Conservation (phyloP, 768 basidiomycete species). For the Hortiboletus flavorubellus region DNA sequence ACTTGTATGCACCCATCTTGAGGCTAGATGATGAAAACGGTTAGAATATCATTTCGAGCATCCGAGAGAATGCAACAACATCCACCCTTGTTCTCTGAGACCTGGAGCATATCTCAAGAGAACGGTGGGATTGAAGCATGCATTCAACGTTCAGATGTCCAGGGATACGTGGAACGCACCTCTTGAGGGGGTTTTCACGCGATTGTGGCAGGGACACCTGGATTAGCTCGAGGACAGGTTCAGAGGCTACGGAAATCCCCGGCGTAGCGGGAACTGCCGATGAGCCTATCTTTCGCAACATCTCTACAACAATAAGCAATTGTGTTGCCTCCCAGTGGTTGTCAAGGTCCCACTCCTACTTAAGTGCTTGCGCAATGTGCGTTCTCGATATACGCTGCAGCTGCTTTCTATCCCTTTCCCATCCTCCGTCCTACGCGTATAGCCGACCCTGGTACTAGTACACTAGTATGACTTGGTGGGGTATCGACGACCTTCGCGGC, state of each 20-base stretch:
- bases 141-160: background rate
- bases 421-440: background rate
- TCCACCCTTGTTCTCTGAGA: constrained; percentile 23
- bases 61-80: constrained; percentile 16
- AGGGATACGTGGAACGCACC: constrained; percentile 23
- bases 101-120: background rate
- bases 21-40: constrained; percentile 30
- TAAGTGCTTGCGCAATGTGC: constrained; percentile 13
- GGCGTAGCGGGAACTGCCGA: constrained; percentile 25
- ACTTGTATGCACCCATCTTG: constrained; percentile 94
- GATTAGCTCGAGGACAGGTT: background rate
- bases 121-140: constrained; percentile 1
- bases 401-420: background rate
- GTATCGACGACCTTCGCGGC: constrained; percentile 32
- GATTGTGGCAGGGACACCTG: constrained; percentile 9
- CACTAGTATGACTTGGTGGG: constrained; percentile 25
- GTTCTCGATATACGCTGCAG: background rate
- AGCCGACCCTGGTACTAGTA: background rate
- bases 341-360: constrained; percentile 16
- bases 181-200: constrained; percentile 25
- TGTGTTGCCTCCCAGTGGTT: constrained; percentile 12
- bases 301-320: constrained; percentile 18
- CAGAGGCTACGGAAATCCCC: constrained; percentile 17
- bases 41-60: constrained; percentile 11
- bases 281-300: background rate